Percentiles rank a stretch among this genome's conserved stretches.
Evolutionary conservation across 2,329 filamentous ascomycete genomes (phyloP).

Genomic region (Ophiostoma piceae): DNA sequence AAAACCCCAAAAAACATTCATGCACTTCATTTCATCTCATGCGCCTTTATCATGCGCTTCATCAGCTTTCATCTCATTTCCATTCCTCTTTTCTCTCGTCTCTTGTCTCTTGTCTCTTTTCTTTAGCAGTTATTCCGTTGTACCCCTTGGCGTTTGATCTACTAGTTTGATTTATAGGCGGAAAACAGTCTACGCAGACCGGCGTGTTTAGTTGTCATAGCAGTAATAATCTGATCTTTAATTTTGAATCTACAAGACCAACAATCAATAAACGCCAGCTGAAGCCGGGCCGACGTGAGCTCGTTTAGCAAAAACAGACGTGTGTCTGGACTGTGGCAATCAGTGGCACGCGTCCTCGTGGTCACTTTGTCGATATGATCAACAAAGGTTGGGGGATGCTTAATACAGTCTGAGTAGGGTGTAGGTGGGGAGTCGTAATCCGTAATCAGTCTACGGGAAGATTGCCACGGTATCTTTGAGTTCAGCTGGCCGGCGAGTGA

Average conservation of each 20-base stretch:
- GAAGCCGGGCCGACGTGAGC: background rate
- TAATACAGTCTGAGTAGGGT: background rate
- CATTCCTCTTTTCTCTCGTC: background rate
- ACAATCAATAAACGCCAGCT: background rate
- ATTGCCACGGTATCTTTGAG: background rate
- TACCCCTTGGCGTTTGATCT: conserved; percentile 6
- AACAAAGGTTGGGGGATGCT: background rate
- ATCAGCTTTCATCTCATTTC: conserved; percentile 2
- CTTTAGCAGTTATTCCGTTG: background rate
- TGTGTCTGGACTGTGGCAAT: background rate
- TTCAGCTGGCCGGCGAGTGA: conserved; percentile 12
- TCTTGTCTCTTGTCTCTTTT: background rate
- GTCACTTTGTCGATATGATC: background rate
- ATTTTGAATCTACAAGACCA: background rate
- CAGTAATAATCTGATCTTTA: background rate
- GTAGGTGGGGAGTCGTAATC: conserved; percentile 12
- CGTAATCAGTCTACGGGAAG: background rate
- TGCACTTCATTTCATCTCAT: background rate
- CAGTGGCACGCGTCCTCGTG: background rate
- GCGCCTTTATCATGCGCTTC: background rate
- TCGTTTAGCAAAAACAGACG: background rate
- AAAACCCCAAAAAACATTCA: background rate
- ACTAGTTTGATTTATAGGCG: conserved; percentile 3
- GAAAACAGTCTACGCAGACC: conserved; percentile 3
- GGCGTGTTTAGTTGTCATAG: background rate